Base-by-base conservation (phyloP, 331 rosid species). In the Prunus yedoensis region DNA sequence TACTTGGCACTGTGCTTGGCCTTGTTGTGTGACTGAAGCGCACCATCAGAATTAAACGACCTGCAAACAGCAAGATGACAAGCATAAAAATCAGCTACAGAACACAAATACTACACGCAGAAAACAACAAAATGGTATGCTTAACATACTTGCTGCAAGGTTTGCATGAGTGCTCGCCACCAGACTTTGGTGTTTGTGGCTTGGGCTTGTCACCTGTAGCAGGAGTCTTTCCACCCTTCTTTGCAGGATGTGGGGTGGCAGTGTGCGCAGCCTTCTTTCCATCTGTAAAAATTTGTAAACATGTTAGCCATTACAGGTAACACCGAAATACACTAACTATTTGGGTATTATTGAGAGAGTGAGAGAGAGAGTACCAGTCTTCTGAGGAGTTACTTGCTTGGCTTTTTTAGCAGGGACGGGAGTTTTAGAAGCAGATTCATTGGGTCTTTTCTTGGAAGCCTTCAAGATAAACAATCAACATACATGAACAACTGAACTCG, bases 201-300 rank as follows among this genome's bases (percentile, higher is more conserved):
- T 89, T 89, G 15, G 78, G 30, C 45, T 76, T 63, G 7, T 74
- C 81, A 0, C 56, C 85, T 28, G 68, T 84, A 18, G 53, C 83
- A 1, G 96, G 85, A 38, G 89, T 75, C 87, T 95, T 92, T 30
- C 63, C 90, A 11, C 74, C 83, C 51, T 90, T 90, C 94, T 94
- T 94, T n/a, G 67, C 81, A 2, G 99, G 97, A 79, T 90, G 93
- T 16, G 97, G 99, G 16, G 99, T 94, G 1, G 85, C 92, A 0
- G 82, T 75, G 54, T 88, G 97, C 28, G 71, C 97, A 16, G 82
- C 66, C 84, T 92, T 92, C 84, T 94, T 95, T 8, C 80, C 88
- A 72, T 87, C 97, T 92, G 80, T 20, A 59, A 18, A 4, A 52
- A 30, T 77, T 61, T 23, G 10, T 0, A 28, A 46, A 10, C 15